Conservation (phyloP, 495 filamentous ascomycete species). For the Penicillium waksmanii region DNA sequence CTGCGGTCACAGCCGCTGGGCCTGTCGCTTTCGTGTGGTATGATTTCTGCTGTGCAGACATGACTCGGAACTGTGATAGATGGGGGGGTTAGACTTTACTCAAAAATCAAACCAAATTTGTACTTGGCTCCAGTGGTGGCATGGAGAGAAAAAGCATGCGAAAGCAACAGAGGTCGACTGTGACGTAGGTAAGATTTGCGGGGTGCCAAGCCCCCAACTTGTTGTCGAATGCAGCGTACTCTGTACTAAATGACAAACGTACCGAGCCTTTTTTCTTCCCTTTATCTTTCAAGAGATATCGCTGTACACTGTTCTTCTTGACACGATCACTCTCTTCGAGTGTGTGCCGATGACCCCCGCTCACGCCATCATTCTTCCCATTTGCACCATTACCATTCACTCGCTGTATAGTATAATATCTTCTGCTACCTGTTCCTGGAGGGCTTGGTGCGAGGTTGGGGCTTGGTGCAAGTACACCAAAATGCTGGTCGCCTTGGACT, state of each 20-base stretch:
- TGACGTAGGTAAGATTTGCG: slow-evolving; percentile 32
- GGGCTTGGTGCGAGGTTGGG: slow-evolving; percentile 41
- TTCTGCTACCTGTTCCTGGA: slow-evolving; percentile 51
- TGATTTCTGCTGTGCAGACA: slow-evolving; percentile 65
- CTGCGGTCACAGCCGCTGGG: slow-evolving; percentile 71
- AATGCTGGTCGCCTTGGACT: slow-evolving; percentile 36
- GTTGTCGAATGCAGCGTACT: slow-evolving; percentile 15
- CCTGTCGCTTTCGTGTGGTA: slow-evolving; percentile 88
- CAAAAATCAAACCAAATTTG: not conserved
- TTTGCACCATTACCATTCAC: slow-evolving; percentile 79
- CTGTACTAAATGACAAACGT: slow-evolving; percentile 31
- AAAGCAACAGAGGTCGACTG: slow-evolving; percentile 9
- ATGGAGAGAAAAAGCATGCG: slow-evolving; percentile 5
- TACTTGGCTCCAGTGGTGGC: not conserved
- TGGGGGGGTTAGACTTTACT: not conserved
- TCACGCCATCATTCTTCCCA: slow-evolving; percentile 69
- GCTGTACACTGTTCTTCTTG: slow-evolving; percentile 81
- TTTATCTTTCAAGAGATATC: slow-evolving; percentile 68
- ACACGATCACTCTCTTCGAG: slow-evolving; percentile 81
- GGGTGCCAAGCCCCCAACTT: slow-evolving; percentile 18
- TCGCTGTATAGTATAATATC: slow-evolving; percentile 74
- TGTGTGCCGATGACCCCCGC: slow-evolving; percentile 72
- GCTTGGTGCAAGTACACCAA: slow-evolving; percentile 46
- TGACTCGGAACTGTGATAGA: slow-evolving; percentile 34
- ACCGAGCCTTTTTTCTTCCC: slow-evolving; percentile 71